These are phyloP conservation scores for Ganoderma meredithae DNA, from an alignment of 1,284 basidiomycete genomes.

Conservation along the genomic window DNA sequence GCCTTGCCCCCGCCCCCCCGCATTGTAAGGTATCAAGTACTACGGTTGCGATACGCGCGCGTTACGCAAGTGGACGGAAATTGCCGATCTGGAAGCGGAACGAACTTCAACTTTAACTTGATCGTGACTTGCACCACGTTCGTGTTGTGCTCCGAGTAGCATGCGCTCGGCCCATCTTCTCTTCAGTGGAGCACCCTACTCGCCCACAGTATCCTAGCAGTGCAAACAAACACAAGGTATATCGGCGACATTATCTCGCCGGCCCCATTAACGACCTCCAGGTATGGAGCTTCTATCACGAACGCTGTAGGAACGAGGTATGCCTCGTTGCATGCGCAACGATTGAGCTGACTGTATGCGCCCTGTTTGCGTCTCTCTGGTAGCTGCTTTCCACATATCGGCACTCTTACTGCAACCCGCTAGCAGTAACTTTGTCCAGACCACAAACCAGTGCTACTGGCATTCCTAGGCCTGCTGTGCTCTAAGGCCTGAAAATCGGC, in stretches of 20 bases:
- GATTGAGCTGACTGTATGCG: not conserved
- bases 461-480: not conserved
- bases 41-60: too few relatives aligned
- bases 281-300: not conserved
- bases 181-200: not conserved
- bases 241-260: not conserved
- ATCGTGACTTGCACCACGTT: not conserved
- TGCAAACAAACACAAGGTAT: not conserved
- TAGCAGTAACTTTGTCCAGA: not conserved
- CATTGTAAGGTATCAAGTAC: too few relatives aligned
- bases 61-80: not conserved
- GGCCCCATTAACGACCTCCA: not conserved
- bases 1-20: too few relatives aligned
- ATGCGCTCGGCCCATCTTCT: not conserved
- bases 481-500: not conserved
- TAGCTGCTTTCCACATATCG: not conserved
- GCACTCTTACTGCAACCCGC: not conserved
- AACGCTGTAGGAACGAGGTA: not conserved
- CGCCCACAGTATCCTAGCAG: not conserved
- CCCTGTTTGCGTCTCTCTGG: not conserved
- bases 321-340: not conserved
- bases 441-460: not conserved
- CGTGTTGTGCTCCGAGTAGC: not conserved
- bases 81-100: not conserved
- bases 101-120: not conserved